These are phyloP conservation scores for Epichloe elymi DNA, from an alignment of 2,329 filamentous ascomycete species.

Conservation along the genomic window DNA sequence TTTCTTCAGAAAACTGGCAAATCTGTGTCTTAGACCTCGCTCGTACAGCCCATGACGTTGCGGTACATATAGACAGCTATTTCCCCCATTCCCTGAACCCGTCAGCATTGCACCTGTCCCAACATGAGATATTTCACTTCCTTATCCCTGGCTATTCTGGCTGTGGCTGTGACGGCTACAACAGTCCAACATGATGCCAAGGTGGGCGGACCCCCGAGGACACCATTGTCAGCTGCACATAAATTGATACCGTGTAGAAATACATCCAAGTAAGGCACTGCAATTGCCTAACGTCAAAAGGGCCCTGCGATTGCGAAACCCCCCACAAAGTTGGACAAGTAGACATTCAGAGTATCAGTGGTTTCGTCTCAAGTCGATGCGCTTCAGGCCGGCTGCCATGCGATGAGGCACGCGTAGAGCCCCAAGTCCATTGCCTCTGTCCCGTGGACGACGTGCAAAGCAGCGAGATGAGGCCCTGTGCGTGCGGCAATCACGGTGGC, in stretches of 20 bases:
- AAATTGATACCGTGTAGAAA: background rate
- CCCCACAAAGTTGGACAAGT: background rate
- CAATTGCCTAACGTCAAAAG: background rate
- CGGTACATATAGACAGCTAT: no score
- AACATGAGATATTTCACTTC: background rate
- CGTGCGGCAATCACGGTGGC: background rate
- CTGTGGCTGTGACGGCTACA: background rate
- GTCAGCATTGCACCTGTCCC: background rate
- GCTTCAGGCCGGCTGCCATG: no score
- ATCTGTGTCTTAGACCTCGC: no score
- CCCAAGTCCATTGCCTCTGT: background rate
- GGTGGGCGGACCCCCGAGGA: background rate
- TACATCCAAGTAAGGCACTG: background rate
- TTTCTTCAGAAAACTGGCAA: no score
- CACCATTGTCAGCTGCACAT: background rate
- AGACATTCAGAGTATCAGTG: background rate
- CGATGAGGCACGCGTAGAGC: no score
- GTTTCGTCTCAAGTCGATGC: no score
- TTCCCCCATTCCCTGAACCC: no score
- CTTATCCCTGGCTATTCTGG: background rate
- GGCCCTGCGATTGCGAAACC: background rate
- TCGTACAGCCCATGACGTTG: no score
- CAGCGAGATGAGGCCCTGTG: background rate
- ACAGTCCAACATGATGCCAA: background rate
- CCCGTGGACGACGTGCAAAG: background rate